Base-by-base conservation (phyloP, 495 filamentous ascomycete species). In the Amniculicola lignicola region DNA sequence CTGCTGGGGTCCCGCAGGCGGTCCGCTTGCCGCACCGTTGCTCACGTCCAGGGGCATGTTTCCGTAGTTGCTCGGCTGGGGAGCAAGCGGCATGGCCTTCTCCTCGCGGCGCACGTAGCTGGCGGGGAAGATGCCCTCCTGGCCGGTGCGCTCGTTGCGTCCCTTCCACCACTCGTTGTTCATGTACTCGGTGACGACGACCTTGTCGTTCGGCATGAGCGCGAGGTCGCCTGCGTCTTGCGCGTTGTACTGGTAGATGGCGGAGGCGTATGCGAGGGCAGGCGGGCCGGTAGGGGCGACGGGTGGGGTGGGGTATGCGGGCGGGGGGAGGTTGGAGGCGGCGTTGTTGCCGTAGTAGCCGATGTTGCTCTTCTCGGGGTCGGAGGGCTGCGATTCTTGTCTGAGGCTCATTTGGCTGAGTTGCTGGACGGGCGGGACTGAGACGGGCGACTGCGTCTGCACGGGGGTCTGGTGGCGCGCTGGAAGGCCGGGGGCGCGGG, bases 161-260 rank as follows among this genome's bases (percentile, higher is more conserved):
- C 93, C 93, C 73, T 87, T 83, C 90, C 90, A 95, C 94, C 93
- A 98, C 65, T 98, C 93, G 16, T 82, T 82, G 62, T 96, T 97
- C 82, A 94, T 89, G 72, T 96, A 89, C 68, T 95, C 88, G 41
- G 80, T 75, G 22, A 98, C 85, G 42, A 81, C 78, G 59, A 98
- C 75, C 19, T 79, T 77, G 71, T 95, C 90, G 63, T 89, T 82
- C 23, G 82, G 81, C 51, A 82, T 76, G 60, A 98, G 79, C 1
- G 78, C 79, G 48, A 91, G 75, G 69, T 97, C 93, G 31, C 88
- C 87, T 4, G 82, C 73, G 57, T 96, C 89, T 25, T 82, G 78
- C 12, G 84, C 85, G 22, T 75, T 77, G 75, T 95, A 98, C 55
- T 80, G 79, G 72, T 93, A 96, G 5, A 95, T 76, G 3, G 92